Percentiles rank a stretch among this genome's conserved stretches.
These are phyloP conservation scores for Flueggea neowawraea DNA, from an alignment of 441 rosid genomes.

Conservation along the genomic window DNA sequence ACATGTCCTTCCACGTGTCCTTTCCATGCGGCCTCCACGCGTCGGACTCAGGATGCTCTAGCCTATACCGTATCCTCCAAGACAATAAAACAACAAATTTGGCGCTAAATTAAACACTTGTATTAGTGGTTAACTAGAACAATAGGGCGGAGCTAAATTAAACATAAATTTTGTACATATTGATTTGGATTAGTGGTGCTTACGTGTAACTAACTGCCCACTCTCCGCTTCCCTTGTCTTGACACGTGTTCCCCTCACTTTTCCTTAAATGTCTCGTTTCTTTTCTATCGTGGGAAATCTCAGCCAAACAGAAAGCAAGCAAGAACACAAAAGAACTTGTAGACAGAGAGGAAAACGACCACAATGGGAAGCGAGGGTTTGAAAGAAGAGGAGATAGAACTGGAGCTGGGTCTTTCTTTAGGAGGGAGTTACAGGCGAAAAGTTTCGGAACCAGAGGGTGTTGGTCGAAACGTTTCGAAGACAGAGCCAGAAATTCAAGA, in stretches of 20 bases:
- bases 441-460: slow-evolving; percentile 14
- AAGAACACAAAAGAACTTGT: no score
- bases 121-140: no score
- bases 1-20: no score
- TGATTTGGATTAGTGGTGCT: no score
- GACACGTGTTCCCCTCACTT: slow-evolving; percentile 34
- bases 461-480: slow-evolving; percentile 11
- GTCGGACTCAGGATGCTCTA: no score
- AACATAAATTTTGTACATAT: no score
- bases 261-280: background rate
- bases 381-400: slow-evolving; percentile 42
- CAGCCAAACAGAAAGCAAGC: slow-evolving; percentile 3
- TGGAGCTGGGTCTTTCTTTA: slow-evolving; percentile 57
- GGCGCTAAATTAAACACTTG: no score
- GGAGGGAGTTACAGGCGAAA: slow-evolving; percentile 41
- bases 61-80: no score
- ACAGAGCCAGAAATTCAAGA: slow-evolving; percentile 33
- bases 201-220: background rate
- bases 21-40: no score
- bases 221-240: slow-evolving; percentile 10
- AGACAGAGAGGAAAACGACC: background rate
- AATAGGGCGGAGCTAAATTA: no score
- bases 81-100: no score
- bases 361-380: slow-evolving; percentile 21
- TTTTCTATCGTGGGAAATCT: slow-evolving; percentile 7